These are phyloP conservation scores for Aspergillus sp. DNA, from an alignment of 2,329 filamentous ascomycete genomes.

Conservation along the genomic window DNA sequence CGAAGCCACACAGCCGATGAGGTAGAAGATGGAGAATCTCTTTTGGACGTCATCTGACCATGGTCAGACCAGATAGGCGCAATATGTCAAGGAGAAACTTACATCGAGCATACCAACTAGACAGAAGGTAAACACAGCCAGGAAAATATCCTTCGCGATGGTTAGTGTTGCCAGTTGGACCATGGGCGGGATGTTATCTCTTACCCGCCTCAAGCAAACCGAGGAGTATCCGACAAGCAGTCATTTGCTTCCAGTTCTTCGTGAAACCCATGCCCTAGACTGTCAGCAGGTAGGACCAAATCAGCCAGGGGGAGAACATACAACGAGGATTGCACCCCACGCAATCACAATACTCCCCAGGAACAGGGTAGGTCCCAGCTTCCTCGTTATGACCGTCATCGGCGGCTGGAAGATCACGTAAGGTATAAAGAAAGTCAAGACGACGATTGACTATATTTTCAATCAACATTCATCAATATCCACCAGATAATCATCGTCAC, in stretches of 20 bases:
- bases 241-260: conserved; percentile 29
- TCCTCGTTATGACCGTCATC: conserved; percentile 31
- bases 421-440: conserved; percentile 35
- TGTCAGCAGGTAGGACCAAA: conserved; percentile 5
- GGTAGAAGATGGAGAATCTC: conserved; percentile 47
- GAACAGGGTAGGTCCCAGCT: conserved; percentile 30
- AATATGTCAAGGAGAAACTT: conserved; percentile 10
- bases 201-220: conserved; percentile 28
- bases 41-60: conserved; percentile 32
- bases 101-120: conserved; percentile 65
- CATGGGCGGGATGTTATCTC: neutral
- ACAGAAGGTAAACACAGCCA: conserved; percentile 69
- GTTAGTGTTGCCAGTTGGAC: conserved; percentile 53
- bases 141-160: conserved; percentile 67
- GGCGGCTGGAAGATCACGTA: conserved; percentile 33
- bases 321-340: conserved; percentile 31
- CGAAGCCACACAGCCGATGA: conserved; percentile 49
- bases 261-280: conserved; percentile 30
- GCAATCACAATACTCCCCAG: conserved; percentile 27
- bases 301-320: conserved; percentile 10
- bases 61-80: neutral
- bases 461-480: neutral
- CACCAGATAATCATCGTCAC: neutral
- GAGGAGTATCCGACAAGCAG: conserved; percentile 26
- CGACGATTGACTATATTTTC: conserved; percentile 26